Conservation (phyloP, 495 filamentous ascomycete species). For the Daldinia childiae region DNA sequence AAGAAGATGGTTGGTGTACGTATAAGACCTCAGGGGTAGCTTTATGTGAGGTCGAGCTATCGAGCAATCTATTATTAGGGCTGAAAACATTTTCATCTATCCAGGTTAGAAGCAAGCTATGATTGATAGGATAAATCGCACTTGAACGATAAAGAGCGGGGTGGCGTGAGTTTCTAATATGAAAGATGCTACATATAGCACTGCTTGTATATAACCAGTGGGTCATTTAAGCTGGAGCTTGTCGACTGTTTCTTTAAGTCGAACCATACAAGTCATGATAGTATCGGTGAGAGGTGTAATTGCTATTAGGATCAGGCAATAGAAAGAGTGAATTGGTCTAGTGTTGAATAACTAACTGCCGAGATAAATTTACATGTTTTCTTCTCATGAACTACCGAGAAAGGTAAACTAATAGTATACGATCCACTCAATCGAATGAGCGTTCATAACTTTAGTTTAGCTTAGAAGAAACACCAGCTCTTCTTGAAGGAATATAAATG, state of each 20-base stretch:
- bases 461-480: no score
- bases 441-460: no score
- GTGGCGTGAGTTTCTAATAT: neutral
- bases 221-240: neutral
- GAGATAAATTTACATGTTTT: no score
- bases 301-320: neutral
- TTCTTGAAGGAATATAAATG: no score
- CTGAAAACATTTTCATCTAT: neutral
- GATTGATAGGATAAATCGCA: neutral
- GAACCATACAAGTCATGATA: neutral
- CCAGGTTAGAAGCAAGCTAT: neutral
- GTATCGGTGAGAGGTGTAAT: neutral
- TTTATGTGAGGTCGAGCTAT: neutral
- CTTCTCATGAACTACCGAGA: no score
- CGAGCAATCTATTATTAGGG: neutral
- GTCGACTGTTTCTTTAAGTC: neutral
- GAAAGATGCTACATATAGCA: no score
- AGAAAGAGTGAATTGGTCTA: neutral
- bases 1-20: neutral
- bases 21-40: neutral
- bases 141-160: neutral
- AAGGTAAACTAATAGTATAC: no score
- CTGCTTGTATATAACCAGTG: neutral
- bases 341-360: no score
- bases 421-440: no score